phyloP scores from a whole-genome alignment of 805 yeast species.

The Ascoidea rubescens region DNA sequence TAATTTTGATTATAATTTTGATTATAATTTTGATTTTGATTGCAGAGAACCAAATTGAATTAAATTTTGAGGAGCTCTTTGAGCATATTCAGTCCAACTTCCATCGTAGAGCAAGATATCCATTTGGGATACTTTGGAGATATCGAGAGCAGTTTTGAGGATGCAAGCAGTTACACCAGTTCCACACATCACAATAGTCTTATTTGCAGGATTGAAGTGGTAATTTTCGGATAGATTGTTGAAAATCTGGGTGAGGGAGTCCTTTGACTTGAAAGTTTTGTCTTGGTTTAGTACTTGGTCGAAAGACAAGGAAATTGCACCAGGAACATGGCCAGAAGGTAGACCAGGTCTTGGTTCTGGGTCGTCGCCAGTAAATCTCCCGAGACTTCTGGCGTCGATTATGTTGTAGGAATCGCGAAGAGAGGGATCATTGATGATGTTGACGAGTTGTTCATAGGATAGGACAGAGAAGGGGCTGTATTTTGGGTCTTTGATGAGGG shows the following conservation, averaged over 20 bases:
- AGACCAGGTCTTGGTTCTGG: constrained; percentile 88
- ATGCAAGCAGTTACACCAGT: constrained; percentile 94
- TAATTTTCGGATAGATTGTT: constrained; percentile 21
- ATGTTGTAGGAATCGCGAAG: constrained; percentile 34
- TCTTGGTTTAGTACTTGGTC: constrained; percentile 37
- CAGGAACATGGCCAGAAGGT: constrained; percentile 82
- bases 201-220: constrained; percentile 30
- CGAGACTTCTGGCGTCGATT: constrained; percentile 72
- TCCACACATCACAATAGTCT: constrained; percentile 83
- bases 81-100: constrained; percentile 83
- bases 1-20: too few species aligned
- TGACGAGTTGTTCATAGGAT: constrained; percentile 29
- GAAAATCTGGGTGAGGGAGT: constrained; percentile 34
- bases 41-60: background rate
- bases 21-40: too few species aligned
- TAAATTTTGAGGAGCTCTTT: constrained; percentile 34
- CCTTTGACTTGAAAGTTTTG: constrained; percentile 32
- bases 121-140: constrained; percentile 29
- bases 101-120: constrained; percentile 67
- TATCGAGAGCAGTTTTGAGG: constrained; percentile 58
- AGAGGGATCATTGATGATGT: constrained; percentile 22
- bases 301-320: constrained; percentile 69
- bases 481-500: background rate
- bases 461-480: constrained; percentile 25
- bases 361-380: constrained; percentile 62